Base-by-base conservation (phyloP, 2,329 filamentous ascomycete genomes). In the Alternaria sp. region DNA sequence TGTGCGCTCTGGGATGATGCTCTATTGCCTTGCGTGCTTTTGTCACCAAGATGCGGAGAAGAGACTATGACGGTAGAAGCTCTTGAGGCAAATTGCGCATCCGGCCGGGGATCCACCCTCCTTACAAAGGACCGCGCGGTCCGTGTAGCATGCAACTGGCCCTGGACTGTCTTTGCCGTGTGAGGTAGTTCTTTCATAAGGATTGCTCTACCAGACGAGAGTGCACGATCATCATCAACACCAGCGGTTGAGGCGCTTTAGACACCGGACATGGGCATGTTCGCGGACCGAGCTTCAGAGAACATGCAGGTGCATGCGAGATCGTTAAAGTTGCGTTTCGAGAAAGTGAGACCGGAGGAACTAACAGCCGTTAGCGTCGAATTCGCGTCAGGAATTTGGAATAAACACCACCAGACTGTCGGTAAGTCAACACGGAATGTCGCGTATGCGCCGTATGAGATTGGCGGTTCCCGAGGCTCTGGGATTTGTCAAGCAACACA, bases 301-400 rank as follows among this genome's bases (percentile, higher is more conserved):
- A 15, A 32, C 55, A 44, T 47, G 28, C 40, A 64, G 55, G 52
- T 55, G 49, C 30, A 69, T 25, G 61, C 59, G 58, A 63, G 57
- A 64, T 45, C 55, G 57, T 51, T 55, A 58, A 57, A 59, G 32
- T 62, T 49, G 40, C 58, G 71, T 68, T 68, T 69, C 60, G 58
- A 67, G 60, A 64, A 52, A 57, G 32, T 58, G 56, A 61, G 57
- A 52, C 40, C 52, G 57, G 32, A 51, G 46, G 45, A 47, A 46
- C 64, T 63, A 44, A 60, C 13, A 61, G 51, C 67, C 51, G 56
- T 64, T 70, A 73, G 72, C 70, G 69, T 57, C 57, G 59, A 54
- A 65, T 61, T 49, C 64, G 54, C 61, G 21, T 65, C 30, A 49
- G 54, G 47, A 65, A 76, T 76, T 76, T 76, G 66, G 69, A 77